Conservation (phyloP, 2,329 filamentous ascomycete species). For the Exophiala xenobiotica region DNA sequence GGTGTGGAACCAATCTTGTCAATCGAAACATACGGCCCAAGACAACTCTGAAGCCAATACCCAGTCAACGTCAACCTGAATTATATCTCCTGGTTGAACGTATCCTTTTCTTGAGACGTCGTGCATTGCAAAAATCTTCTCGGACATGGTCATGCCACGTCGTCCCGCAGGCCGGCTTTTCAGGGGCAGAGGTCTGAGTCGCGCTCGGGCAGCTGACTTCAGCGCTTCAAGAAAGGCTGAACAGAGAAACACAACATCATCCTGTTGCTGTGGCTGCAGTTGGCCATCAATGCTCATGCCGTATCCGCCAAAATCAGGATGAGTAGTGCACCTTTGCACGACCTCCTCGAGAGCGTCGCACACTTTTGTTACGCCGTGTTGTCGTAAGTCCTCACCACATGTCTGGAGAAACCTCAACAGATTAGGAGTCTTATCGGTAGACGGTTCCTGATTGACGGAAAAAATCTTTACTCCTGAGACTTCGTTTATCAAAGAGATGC, state of each 20-base stretch:
- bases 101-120: slow-evolving; percentile 40
- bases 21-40: slow-evolving; percentile 36
- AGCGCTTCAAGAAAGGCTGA: slow-evolving; percentile 16
- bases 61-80: slow-evolving; percentile 49
- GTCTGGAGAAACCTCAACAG: not conserved
- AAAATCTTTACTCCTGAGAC: not conserved
- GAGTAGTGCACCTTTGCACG: not conserved
- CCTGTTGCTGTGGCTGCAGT: slow-evolving; percentile 1
- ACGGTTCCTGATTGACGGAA: no score
- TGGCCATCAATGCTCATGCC: slow-evolving; percentile 1
- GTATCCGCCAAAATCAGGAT: slow-evolving; percentile 16
- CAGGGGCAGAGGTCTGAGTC: not conserved
- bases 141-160: slow-evolving; percentile 43
- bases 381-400: not conserved
- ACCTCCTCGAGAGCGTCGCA: slow-evolving; percentile 6
- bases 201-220: slow-evolving; percentile 8
- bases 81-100: slow-evolving; percentile 43
- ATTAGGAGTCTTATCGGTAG: not conserved
- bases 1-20: no score
- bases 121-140: slow-evolving; percentile 50
- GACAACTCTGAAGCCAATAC: slow-evolving; percentile 47
- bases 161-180: slow-evolving; percentile 3
- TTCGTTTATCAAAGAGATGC: slow-evolving; percentile 4
- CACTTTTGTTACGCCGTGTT: not conserved
- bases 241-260: slow-evolving; percentile 12